Evolutionary conservation across 768 basidiomycete genomes (phyloP).

Genomic region (Boletus rufocinnamomeus): DNA sequence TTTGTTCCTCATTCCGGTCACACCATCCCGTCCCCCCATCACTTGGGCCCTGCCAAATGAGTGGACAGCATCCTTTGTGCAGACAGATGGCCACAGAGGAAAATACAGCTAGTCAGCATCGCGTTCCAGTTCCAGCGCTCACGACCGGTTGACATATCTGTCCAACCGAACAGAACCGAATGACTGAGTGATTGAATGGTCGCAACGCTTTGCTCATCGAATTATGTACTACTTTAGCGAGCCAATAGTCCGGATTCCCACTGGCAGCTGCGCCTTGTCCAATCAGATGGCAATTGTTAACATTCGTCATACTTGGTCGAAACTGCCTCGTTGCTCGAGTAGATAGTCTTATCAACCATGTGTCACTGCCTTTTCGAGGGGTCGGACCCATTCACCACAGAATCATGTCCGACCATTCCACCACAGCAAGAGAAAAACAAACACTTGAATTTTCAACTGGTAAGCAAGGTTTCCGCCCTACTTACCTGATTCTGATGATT

Average conservation of each 20-base stretch:
- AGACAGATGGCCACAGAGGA: background rate
- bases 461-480: slow-evolving; percentile 27
- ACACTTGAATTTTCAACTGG: slow-evolving; percentile 10
- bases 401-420: slow-evolving; percentile 22
- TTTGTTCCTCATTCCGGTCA: slow-evolving; percentile 6
- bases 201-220: background rate
- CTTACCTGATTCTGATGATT: slow-evolving; percentile 57
- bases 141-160: background rate
- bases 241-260: background rate
- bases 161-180: background rate
- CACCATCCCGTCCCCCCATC: background rate
- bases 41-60: background rate
- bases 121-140: no score
- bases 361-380: slow-evolving; percentile 60
- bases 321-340: slow-evolving; percentile 27
- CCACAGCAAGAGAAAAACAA: background rate
- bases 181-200: background rate
- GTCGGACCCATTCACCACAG: slow-evolving; percentile 58
- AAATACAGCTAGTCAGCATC: background rate
- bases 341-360: background rate
- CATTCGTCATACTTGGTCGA: slow-evolving; percentile 3
- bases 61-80: background rate
- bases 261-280: background rate
- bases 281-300: slow-evolving; percentile 9
- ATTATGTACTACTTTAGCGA: background rate